These are phyloP conservation scores for Sungouiozyma ichnusensis DNA, from an alignment of 805 yeast species.

Conservation along the genomic window DNA sequence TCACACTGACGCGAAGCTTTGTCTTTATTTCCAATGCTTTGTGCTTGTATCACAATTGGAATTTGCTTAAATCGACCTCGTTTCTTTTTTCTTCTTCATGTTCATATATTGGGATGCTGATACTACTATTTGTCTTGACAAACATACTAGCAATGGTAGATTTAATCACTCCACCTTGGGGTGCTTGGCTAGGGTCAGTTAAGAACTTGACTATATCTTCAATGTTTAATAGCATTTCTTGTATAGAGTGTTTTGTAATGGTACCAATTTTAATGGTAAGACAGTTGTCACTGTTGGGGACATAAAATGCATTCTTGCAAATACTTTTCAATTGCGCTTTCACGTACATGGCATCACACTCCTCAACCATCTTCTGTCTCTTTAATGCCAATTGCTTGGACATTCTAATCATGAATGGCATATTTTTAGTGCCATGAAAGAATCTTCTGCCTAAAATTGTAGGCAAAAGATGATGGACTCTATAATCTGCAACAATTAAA, in stretches of 20 bases:
- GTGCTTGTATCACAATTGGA: background rate
- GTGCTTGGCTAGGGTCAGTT: constrained; percentile 34
- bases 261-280: constrained; percentile 51
- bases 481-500: constrained; percentile 55
- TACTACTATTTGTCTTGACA: constrained; percentile 57
- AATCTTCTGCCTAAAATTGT: constrained; percentile 48
- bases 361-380: constrained; percentile 40
- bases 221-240: constrained; percentile 21
- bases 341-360: constrained; percentile 57
- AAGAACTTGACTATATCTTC: constrained; percentile 36
- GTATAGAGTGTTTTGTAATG: constrained; percentile 14
- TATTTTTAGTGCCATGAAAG: constrained; percentile 51
- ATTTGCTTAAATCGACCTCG: background rate
- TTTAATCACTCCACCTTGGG: constrained; percentile 50
- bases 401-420: constrained; percentile 63
- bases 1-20: too few species aligned
- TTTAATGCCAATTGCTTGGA: constrained; percentile 24
- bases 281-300: constrained; percentile 54
- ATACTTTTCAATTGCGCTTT: constrained; percentile 55
- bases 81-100: background rate
- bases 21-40: background rate
- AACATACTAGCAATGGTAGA: constrained; percentile 41
- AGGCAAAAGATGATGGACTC: constrained; percentile 54
- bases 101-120: constrained; percentile 46
- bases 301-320: constrained; percentile 49